Evolutionary conservation across 1,139 yeast genomes (phyloP), one percentile per base, ranked within the genome.

Genomic region (Kazachstania sp.): DNA sequence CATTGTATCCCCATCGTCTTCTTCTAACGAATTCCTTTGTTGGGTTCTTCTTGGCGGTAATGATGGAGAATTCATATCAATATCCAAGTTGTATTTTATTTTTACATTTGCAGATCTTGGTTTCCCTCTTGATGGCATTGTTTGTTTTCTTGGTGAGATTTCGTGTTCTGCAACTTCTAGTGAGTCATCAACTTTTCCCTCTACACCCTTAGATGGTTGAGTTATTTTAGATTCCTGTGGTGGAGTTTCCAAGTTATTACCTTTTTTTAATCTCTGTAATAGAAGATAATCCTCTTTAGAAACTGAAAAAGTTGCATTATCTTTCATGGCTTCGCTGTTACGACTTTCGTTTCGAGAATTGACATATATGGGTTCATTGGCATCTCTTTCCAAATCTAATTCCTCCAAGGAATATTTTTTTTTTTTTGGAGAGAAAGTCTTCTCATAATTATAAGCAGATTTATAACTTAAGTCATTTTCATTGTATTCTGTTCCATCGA

Each of bases 361-460:
- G 23, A 16, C 16, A 5, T 18, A 28, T 43, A 18, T 41, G 23
- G 3, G 41, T 12, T 32, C 30, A 9, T 5, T 9, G n/a, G 29
- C 11, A 19, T 12, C 19, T 9, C 9, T 26, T 31, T 50, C 50
- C 16, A 45, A 41, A 19, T 42, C 44, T 20, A 42, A 29, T 9
- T 51, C 47, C 16, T 39, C 29, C 23, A 44, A 7, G 12, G 46
- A 43, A 35, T 42, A 45, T 16, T 37, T 39, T 5, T 41, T 37
- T 26, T 49, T 49, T 45, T 49, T 51, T 7, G 62, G 58, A 8
- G 56, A 57, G 37, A 58, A 57, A 1, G 67, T 59, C 51, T 59
- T 63, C 32, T 68, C 70, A 50, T 64, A 69, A 47, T 66, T 69
- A 45, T 68, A 69, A 0, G 71, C 71, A 34, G 70, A 65, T 45